Conservation (phyloP, 768 basidiomycete genomes). For the Tricholoma sp. region DNA sequence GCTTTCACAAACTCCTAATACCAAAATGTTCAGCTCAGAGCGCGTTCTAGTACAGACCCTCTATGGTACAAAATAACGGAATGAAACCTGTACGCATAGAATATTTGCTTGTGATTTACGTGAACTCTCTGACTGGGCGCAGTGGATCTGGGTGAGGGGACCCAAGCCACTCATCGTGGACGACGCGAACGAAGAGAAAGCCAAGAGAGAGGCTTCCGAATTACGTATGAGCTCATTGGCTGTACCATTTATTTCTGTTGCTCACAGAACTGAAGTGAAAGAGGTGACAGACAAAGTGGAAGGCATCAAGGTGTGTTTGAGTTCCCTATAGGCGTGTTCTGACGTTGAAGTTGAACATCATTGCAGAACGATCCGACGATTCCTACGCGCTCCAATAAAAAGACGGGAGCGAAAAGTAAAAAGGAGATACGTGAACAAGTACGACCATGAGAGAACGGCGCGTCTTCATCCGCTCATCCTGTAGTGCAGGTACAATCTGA, state of each 20-base stretch:
- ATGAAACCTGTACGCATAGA: constrained; percentile 56
- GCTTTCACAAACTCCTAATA: neutral
- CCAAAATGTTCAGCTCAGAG: neutral
- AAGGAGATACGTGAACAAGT: constrained; percentile 73
- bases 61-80: constrained; percentile 75
- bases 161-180: constrained; percentile 19
- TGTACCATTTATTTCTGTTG: neutral
- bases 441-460: constrained; percentile 4
- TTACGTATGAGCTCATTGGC: constrained; percentile 31
- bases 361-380: constrained; percentile 64
- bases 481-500: constrained; percentile 50
- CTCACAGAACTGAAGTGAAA: constrained; percentile 37
- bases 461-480: neutral
- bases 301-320: constrained; percentile 46
- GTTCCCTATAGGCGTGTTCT: neutral
- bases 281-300: constrained; percentile 54
- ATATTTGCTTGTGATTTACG: neutral
- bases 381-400: constrained; percentile 64
- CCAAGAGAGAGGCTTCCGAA: constrained; percentile 40
- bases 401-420: constrained; percentile 67
- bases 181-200: constrained; percentile 19
- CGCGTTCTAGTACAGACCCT: constrained; percentile 55
- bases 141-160: constrained; percentile 68
- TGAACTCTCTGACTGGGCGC: neutral
- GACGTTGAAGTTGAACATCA: neutral